A percentile compares a stretch with the other conserved stretches of the same genome.
phyloP scores from a whole-genome alignment of 2,329 filamentous ascomycete species.

The Aspergillus nomiae region DNA sequence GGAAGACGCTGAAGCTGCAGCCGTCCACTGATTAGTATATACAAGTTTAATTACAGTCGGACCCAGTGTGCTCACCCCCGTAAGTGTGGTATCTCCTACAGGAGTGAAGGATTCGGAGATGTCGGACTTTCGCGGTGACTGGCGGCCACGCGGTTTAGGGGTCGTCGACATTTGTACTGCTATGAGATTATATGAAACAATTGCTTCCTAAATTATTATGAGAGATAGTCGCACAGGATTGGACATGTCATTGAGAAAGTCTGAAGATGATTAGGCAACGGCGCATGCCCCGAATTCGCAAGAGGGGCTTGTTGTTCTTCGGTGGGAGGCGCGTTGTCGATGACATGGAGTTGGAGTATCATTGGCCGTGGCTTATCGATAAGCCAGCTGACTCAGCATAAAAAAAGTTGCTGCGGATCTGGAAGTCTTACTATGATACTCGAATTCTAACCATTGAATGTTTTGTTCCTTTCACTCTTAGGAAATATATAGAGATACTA shows the following conservation, averaged over 20 bases:
- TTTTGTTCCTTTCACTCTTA: background rate
- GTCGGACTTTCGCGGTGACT: constrained; percentile 27
- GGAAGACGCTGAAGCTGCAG: constrained; percentile 38
- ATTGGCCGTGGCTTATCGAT: constrained; percentile 35
- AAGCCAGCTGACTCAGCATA: constrained; percentile 34
- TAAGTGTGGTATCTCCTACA: constrained; percentile 31
- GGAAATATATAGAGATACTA: background rate
- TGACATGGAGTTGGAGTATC: background rate
- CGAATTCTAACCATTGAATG: background rate
- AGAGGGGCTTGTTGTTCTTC: background rate
- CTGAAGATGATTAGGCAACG: background rate
- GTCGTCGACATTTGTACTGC: constrained; percentile 28
- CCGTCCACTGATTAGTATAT: background rate
- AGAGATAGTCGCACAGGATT: background rate
- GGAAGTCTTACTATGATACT: background rate
- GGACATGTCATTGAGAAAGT: background rate
- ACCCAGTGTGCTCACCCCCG: constrained; percentile 21
- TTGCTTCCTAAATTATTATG: background rate
- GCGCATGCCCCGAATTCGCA: background rate
- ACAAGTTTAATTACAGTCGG: background rate
- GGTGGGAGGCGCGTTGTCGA: background rate
- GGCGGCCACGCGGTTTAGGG: constrained; percentile 31
- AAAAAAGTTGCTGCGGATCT: constrained; percentile 12
- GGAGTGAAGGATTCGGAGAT: constrained; percentile 26
- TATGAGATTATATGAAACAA: background rate